A percentile compares a stretch with the other conserved stretches of the same genome.
These are phyloP conservation scores for Xylogone sp. DNA, from an alignment of 2,329 filamentous ascomycete genomes.

Conservation along the genomic window DNA sequence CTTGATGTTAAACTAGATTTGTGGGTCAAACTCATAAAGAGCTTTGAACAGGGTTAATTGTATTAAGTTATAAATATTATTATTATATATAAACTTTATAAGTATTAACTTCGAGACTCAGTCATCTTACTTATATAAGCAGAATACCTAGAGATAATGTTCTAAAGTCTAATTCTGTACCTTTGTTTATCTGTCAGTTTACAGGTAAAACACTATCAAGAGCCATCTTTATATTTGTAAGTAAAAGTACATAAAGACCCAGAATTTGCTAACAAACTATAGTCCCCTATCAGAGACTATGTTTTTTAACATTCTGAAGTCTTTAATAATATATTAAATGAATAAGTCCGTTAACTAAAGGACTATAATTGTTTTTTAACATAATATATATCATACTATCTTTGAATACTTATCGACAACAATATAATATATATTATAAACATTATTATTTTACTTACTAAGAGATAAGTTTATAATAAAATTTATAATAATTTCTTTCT, in stretches of 20 bases:
- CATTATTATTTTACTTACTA: neutral
- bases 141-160: neutral
- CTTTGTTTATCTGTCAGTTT: constrained; percentile 3
- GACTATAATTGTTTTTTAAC: neutral
- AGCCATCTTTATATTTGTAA: neutral
- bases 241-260: neutral
- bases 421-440: neutral
- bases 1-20: neutral
- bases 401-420: neutral
- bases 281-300: neutral
- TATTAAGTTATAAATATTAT: neutral
- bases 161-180: constrained; percentile 2
- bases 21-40: neutral
- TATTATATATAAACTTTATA: constrained; percentile 3
- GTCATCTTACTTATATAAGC: constrained; percentile 3
- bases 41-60: neutral
- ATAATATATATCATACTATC: neutral
- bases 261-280: constrained; percentile 3
- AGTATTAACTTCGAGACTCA: neutral
- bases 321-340: neutral
- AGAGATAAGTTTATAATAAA: neutral
- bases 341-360: neutral
- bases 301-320: neutral
- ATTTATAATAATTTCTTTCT: neutral
- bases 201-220: constrained; percentile 1